phyloP scores from a whole-genome alignment of 805 yeast species.

The Yamadazyma sp. region DNA sequence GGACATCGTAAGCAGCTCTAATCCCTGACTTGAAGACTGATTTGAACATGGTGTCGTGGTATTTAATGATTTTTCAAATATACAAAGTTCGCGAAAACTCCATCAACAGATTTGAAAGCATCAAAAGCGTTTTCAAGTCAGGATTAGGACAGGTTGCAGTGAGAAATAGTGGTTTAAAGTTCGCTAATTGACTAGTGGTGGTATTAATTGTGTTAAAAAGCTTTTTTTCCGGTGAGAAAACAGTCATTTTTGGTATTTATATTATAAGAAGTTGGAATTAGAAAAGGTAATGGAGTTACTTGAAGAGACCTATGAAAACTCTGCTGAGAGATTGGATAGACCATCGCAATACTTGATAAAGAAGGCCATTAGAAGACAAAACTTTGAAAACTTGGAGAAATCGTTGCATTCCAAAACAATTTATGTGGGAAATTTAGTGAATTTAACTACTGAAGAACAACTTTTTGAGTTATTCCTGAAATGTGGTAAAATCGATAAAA shows the following conservation, averaged over 20 bases:
- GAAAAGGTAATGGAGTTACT: slow-evolving; percentile 33
- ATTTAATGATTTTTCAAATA: not conserved
- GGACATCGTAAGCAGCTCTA: slow-evolving; percentile 62
- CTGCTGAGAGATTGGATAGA: slow-evolving; percentile 65
- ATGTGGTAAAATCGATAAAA: slow-evolving; percentile 73
- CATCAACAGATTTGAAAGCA: no score
- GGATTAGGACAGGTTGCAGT: no score
- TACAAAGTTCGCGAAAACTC: no score
- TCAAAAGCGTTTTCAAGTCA: no score
- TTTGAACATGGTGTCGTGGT: slow-evolving; percentile 41
- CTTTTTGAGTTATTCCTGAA: slow-evolving; percentile 81
- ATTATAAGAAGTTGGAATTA: not conserved
- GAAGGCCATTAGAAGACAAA: slow-evolving; percentile 55
- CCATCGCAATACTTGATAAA: slow-evolving; percentile 68
- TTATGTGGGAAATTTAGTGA: slow-evolving; percentile 87
- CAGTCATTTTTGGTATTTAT: no score
- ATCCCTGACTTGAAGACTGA: slow-evolving; percentile 58
- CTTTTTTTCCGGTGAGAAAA: no score
- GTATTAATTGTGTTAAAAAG: no score
- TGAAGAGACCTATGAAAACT: slow-evolving; percentile 51
- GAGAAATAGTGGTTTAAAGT: no score
- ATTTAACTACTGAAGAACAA: slow-evolving; percentile 93
- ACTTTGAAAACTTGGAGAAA: slow-evolving; percentile 59
- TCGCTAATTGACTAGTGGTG: no score
- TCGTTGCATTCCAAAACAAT: slow-evolving; percentile 71